Evolutionary conservation across 208 protist species (phyloP), one percentile per base, ranked within the genome.

Genomic region (Porcisia deanei): DNA sequence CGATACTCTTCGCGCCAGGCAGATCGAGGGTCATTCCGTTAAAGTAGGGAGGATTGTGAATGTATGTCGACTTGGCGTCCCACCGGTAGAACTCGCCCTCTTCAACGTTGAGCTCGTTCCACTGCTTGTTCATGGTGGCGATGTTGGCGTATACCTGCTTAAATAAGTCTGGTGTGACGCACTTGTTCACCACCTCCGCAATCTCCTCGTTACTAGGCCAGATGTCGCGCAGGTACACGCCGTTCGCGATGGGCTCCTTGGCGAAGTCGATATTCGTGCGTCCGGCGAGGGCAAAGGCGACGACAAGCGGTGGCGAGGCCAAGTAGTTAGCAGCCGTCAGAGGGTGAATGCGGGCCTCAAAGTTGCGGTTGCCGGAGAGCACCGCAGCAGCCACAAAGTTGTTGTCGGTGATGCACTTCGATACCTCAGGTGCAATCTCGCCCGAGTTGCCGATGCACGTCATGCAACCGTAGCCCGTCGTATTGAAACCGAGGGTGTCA

Each of bases 381-480:
- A 99, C 97, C 49, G 97, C 96, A 6, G 94, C 86, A 49, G 85
- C 94, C 60, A 99, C 96, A 63, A 99, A 89, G 79, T 98, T 98
- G 77, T 94, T 96, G 63, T 98, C 86, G 25, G 74, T 93, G 72
- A 99, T 98, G 74, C 96, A 97, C 79, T 98, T 91, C 54, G 88
- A 91, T 63, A 97, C 91, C 69, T 90, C 91, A 41, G 91, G 88
- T 53, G 88, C 82, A 74, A 99, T 91, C 20, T 98, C 96, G 73
- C 97, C 97, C 41, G 88, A 94, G 89, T 99, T 99, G 73, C 98
- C 98, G 76, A 99, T 99, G 86, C 98, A 99, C n/a, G 98, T 98
- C 91, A 98, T 99, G 88, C 98, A 99, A 76, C 98, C 98, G 84
- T 98, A 99, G 73, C 97, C 97, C 43, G 93, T 96, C 68, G 92